Base-by-base conservation (phyloP, 805 yeast genomes). In the Scheffersomyces lignosus region DNA sequence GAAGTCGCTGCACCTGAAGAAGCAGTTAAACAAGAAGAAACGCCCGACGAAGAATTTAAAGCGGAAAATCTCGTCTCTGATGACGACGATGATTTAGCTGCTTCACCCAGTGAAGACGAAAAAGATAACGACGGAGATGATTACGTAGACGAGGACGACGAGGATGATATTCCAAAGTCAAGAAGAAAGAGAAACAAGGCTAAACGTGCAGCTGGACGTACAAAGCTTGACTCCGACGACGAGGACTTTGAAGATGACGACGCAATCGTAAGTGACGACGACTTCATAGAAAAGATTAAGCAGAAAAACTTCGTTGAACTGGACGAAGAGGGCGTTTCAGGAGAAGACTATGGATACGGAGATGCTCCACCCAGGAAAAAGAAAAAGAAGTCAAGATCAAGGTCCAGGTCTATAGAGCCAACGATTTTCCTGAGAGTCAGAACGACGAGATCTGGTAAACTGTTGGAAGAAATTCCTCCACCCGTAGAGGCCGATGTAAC, bases 271-370 rank as follows among this genome's bases (percentile, higher is more conserved):
- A 47, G 27, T 1, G 54, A 52, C 14, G 64, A 57, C 30, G 65
- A 60, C 12, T 61, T 53, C 31, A 30, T 61, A 12, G 58, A 59
- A 27, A 49, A 48, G 36, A 53, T 66, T 33, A 54, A 60, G 39
- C 65, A 63, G 34, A 54, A 54, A 33, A 48, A 52, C 25, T 68
- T 68, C 31, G 45, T 68, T 32, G 73, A 70, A 18, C 45, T 64
- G 1, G 73, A 68, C 34, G 66, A 60, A 20, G 72, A 66, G 17
- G 66, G 7, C 24, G 10, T 20, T 7, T 20, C 24, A 7, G 24
- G 45, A 7, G 56, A 47, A 3, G 51, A 48, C 25, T 47, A 50
- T 38, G 56, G 57, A 9, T 52, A 50, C 38, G 15, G 32, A 4
- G 13, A 52, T 45, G n/a, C 33, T 38, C 17, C 43, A 30, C 27